Evolutionary conservation across 306 rosid genomes (phyloP).

Genomic region (Abrus pulchellus): DNA sequence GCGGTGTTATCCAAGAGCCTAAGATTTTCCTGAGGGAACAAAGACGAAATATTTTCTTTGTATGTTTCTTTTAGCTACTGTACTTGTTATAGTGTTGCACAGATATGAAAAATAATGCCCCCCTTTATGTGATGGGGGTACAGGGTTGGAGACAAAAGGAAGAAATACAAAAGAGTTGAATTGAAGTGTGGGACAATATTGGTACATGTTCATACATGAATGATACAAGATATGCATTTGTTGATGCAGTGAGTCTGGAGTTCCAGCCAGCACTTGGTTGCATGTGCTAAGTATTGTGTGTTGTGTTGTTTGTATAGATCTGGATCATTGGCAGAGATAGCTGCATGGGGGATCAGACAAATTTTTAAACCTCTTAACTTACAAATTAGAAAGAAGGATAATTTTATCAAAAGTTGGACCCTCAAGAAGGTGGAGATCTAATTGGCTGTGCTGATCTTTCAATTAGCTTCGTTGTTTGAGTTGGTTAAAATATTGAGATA

Average conservation of each 20-base stretch:
- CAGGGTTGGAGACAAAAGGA: constrained; percentile 14
- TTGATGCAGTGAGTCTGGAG: constrained; percentile 15
- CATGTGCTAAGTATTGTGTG: constrained; percentile 24
- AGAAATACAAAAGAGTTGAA: constrained; percentile 6
- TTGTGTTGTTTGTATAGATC: constrained; percentile 22
- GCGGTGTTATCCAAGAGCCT: background rate
- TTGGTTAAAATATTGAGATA: background rate
- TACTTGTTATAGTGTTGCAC: constrained; percentile 33
- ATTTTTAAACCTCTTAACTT: background rate
- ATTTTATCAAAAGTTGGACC: background rate
- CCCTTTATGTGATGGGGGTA: background rate
- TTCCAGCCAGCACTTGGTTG: constrained; percentile 19
- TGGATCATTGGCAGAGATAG: constrained; percentile 31
- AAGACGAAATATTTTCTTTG: background rate
- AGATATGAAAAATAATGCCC: background rate
- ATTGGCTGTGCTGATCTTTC: background rate
- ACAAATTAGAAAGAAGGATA: background rate
- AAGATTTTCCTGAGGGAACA: background rate
- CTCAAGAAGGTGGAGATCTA: background rate
- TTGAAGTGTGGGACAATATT: constrained; percentile 6
- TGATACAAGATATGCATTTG: constrained; percentile 38
- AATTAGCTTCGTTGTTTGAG: background rate
- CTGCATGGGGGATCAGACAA: constrained; percentile 26
- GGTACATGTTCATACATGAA: constrained; percentile 39
- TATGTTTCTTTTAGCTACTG: background rate